Evolutionary conservation across 2,329 filamentous ascomycete genomes (phyloP), one percentile per base, ranked within the genome.

Genomic region (Nannizziopsis arthrosporioides): DNA sequence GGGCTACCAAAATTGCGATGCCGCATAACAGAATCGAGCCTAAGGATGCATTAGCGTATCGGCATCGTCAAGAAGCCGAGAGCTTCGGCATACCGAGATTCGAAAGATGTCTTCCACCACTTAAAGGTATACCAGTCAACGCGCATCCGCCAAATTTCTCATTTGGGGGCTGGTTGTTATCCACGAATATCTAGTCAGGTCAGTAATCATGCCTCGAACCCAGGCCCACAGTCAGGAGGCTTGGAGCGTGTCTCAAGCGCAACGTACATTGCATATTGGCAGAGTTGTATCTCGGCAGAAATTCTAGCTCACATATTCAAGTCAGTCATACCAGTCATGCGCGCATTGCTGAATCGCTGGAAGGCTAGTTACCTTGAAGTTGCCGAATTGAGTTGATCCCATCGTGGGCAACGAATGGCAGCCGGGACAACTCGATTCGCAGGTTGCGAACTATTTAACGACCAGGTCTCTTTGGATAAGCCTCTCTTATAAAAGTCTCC

Each of bases 11-110:
- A 57, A 98, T 89, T 36, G 89, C 86, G 54, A 94, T 64, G 53
- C 75, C 86, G 53, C 79, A 84, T 36, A 96, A 65, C 40, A 98
- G 56, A 62, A 98, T 94, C 6, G 89, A 93, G n/a, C 92, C 84
- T 87, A 57, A 45, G 22, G 34, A 19, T 12, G 17, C 37, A 27
- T 50, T 32, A 48, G 47, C 41, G 14, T 17, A 18, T 18, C 11
- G n/a, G 31, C 8, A 27, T 9, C 9, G 8, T 37, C 46, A 22
- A 46, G n/a, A 40, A 38, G 27, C 30, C 44, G 22, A 7, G 44
- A 47, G 47, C 17, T 44, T 44, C 48, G 30, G 71, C 78, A 59
- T 68, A 86, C 84, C 92, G 56, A 98, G 64, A 62, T 98, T 98
- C 32, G 82, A 84, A 35, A 98, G 70, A 58, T 84, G 69, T 54